phyloP scores from a whole-genome alignment of 2,329 filamentous ascomycete genomes.

The Fusarium sp. region DNA sequence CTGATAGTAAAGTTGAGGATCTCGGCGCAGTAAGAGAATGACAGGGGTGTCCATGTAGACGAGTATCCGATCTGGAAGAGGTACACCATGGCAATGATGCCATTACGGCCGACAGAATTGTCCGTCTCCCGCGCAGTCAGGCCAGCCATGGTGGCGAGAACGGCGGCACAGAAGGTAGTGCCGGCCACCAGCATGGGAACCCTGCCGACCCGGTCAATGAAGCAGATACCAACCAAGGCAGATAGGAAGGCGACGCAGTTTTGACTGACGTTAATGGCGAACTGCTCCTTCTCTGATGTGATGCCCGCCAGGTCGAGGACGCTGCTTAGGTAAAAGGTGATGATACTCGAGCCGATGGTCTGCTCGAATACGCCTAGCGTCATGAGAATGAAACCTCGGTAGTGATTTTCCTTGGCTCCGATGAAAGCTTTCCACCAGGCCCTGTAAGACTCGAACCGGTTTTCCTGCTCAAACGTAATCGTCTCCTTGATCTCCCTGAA shows the following conservation, averaged over 20 bases:
- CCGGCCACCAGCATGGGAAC: slow-evolving; percentile 18
- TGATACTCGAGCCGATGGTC: slow-evolving; percentile 25
- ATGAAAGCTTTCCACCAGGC: slow-evolving; percentile 26
- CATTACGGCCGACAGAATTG: slow-evolving; percentile 10
- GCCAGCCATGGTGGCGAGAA: slow-evolving; percentile 20
- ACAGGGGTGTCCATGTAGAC: slow-evolving; percentile 21
- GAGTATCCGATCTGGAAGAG: slow-evolving; percentile 30
- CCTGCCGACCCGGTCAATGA: slow-evolving; percentile 18
- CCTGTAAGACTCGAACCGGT: slow-evolving; percentile 19
- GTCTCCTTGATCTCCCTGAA: slow-evolving; percentile 51
- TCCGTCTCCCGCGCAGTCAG: slow-evolving; percentile 18
- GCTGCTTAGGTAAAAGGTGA: slow-evolving; percentile 27
- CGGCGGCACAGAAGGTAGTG: slow-evolving; percentile 20
- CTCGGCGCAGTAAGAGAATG: slow-evolving; percentile 24
- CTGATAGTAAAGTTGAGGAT: slow-evolving; percentile 25
- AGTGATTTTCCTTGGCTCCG: slow-evolving; percentile 12
- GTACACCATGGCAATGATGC: slow-evolving; percentile 26
- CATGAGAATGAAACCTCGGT: slow-evolving; percentile 20
- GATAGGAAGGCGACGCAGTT: slow-evolving; percentile 21
- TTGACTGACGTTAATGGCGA: slow-evolving; percentile 24
- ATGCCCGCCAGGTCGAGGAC: slow-evolving; percentile 23
- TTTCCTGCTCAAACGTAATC: slow-evolving; percentile 44
- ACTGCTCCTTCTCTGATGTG: slow-evolving; percentile 25
- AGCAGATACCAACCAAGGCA: slow-evolving; percentile 13
- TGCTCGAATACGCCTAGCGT: slow-evolving; percentile 28